A percentile compares a stretch with the other conserved stretches of the same genome.
Conservation (phyloP, 495 filamentous ascomycete genomes). For the Hypoxylon lenormandii region DNA sequence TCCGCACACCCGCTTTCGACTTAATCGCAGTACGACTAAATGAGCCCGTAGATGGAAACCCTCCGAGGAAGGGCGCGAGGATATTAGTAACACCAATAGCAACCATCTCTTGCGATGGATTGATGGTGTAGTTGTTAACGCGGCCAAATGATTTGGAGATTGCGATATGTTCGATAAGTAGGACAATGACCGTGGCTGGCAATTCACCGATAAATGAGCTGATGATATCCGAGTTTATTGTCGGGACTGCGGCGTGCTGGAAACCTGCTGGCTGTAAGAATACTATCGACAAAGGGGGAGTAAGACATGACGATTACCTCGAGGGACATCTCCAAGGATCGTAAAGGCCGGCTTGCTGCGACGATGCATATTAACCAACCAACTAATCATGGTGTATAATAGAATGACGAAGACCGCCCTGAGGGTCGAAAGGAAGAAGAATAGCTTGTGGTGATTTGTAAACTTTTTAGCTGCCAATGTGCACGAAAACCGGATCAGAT, state of each 20-base stretch:
- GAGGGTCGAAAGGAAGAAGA: conserved; percentile 90
- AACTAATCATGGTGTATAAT: conserved; percentile 93
- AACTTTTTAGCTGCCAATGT: conserved; percentile 74
- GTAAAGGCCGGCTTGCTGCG: conserved; percentile 67
- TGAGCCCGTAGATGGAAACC: conserved; percentile 93
- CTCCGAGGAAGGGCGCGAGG: conserved; percentile 92
- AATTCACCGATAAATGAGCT: conserved; percentile 71
- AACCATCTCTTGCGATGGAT: conserved; percentile 95
- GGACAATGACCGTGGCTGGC: conserved; percentile 86
- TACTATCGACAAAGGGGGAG: not conserved
- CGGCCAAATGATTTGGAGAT: conserved; percentile 98
- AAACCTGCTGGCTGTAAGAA: conserved; percentile 68
- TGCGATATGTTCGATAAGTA: conserved; percentile 96
- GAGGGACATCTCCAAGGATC: conserved; percentile 80
- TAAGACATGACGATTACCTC: conserved; percentile 64
- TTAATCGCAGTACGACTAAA: conserved; percentile 99
- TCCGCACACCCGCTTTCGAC: conserved; percentile 94
- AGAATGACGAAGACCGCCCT: conserved; percentile 92
- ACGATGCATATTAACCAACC: conserved; percentile 74
- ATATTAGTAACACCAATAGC: conserved; percentile 94
- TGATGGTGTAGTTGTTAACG: conserved; percentile 97
- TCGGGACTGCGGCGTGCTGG: conserved; percentile 80
- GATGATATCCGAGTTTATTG: conserved; percentile 72
- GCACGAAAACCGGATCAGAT: conserved; percentile 78
- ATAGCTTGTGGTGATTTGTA: conserved; percentile 76